phyloP scores from a whole-genome alignment of 768 basidiomycete genomes.

The Pleurotus platypus region DNA sequence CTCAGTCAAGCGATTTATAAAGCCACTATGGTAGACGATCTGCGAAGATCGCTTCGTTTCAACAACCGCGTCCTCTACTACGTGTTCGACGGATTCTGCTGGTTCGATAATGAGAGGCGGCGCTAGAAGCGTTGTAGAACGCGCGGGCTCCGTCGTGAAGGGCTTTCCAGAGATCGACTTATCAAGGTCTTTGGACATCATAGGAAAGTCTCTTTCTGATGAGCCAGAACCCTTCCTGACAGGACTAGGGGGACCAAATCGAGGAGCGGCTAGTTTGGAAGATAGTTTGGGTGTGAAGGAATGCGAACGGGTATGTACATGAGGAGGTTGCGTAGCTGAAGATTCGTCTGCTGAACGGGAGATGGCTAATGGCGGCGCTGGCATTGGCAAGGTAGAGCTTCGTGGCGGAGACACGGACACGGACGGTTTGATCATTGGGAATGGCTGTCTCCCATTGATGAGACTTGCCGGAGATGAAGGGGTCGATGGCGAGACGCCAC shows the following conservation, averaged over 20 bases:
- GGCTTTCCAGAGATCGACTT: background rate
- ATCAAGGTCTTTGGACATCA: constrained; percentile 15
- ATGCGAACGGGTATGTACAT: constrained; percentile 62
- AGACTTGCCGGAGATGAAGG: constrained; percentile 28
- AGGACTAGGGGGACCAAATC: constrained; percentile 49
- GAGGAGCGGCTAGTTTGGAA: constrained; percentile 60
- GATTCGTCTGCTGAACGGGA: constrained; percentile 38
- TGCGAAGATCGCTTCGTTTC: constrained; percentile 68
- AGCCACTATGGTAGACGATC: constrained; percentile 70
- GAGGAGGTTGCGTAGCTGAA: constrained; percentile 21
- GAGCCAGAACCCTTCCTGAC: constrained; percentile 52
- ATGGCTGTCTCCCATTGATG: constrained; percentile 35
- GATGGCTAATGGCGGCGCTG: constrained; percentile 43
- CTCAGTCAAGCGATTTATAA: constrained; percentile 70
- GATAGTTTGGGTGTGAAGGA: constrained; percentile 71
- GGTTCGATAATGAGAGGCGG: constrained; percentile 50
- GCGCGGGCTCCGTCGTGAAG: background rate
- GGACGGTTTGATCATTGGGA: constrained; percentile 34
- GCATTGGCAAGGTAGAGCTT: constrained; percentile 26
- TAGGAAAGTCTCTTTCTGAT: constrained; percentile 31
- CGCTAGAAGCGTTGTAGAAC: constrained; percentile 35
- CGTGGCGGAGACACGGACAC: constrained; percentile 30
- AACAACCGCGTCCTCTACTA: constrained; percentile 11
- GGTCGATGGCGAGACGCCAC: constrained; percentile 31
- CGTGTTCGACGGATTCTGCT: constrained; percentile 20